Percentiles rank a stretch among this genome's conserved stretches.
phyloP scores from a whole-genome alignment of 2,329 filamentous ascomycete species.

The Microsporum audouinii region DNA sequence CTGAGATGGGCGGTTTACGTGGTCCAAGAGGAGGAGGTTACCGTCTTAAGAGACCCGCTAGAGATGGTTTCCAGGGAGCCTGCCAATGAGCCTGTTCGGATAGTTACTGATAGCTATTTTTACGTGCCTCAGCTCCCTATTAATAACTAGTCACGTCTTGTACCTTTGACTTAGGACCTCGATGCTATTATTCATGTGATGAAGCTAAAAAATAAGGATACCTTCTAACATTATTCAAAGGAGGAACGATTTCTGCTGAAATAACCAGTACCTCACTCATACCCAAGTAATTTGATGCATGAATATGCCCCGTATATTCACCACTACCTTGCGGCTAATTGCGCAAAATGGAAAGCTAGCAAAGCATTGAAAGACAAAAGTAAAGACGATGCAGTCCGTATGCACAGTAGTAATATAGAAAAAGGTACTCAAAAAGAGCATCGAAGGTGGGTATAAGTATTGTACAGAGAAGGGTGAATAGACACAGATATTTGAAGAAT shows the following conservation, averaged over 20 bases:
- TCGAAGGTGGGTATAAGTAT: neutral
- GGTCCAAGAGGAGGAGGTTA: slow-evolving; percentile 30
- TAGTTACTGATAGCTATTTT: slow-evolving; percentile 20
- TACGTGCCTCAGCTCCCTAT: slow-evolving; percentile 25
- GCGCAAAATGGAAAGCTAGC: neutral
- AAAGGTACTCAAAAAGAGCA: neutral
- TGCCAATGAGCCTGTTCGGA: neutral
- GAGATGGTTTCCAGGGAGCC: slow-evolving; percentile 16
- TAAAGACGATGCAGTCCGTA: neutral
- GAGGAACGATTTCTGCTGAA: neutral
- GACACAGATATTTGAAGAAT: neutral
- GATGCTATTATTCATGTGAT: too few relatives aligned
- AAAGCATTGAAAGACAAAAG: neutral
- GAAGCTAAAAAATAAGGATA: neutral
- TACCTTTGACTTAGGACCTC: too few relatives aligned
- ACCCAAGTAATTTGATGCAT: neutral
- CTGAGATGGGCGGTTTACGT: slow-evolving; percentile 36
- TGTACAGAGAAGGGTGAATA: slow-evolving; percentile 2
- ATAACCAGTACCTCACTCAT: neutral
- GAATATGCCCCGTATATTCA: neutral
- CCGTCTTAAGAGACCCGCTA: slow-evolving; percentile 27
- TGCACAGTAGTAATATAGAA: slow-evolving; percentile 1
- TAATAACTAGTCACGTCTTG: neutral
- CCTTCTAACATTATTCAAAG: neutral
- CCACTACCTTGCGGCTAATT: neutral